These are phyloP conservation scores for Cryptococcus deneoformans DNA, from an alignment of 1,284 basidiomycete species.

Conservation along the genomic window DNA sequence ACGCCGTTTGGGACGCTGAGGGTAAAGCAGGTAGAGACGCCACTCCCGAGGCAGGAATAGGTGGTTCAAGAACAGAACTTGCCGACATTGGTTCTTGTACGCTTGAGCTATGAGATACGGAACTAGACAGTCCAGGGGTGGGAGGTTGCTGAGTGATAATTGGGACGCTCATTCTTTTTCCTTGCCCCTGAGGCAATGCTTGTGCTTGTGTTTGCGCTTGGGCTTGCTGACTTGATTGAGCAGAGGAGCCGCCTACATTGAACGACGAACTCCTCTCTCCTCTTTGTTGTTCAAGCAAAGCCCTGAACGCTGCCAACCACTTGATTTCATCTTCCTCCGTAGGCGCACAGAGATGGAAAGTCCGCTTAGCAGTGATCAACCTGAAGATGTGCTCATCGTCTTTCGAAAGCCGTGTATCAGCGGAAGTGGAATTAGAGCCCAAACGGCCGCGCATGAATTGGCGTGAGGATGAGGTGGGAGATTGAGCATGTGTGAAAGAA, in stretches of 20 bases:
- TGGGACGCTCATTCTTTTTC: slow-evolving; percentile 17
- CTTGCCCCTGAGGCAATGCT: not conserved
- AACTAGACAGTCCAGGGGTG: slow-evolving; percentile 19
- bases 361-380: slow-evolving; percentile 91
- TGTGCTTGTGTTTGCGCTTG: too few species aligned
- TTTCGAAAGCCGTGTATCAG: not conserved
- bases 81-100: not conserved
- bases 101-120: not conserved
- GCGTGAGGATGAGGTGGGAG: slow-evolving; percentile 6
- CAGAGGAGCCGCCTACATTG: not conserved
- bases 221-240: not conserved
- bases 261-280: slow-evolving; percentile 24
- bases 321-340: slow-evolving; percentile 98
- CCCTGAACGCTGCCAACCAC: slow-evolving; percentile 92
- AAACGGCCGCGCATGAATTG: slow-evolving; percentile 12
- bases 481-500: not conserved
- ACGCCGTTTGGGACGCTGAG: not conserved
- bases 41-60: not conserved
- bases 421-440: not conserved
- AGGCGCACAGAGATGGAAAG: slow-evolving; percentile 86
- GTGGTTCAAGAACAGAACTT: not conserved
- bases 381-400: slow-evolving; percentile 72
- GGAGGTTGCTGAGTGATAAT: slow-evolving; percentile 38
- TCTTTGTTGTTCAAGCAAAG: slow-evolving; percentile 59
- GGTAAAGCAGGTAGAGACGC: not conserved